These are phyloP conservation scores for Pleodorina starrii DNA, from an alignment of 139 green algal genomes.

Conservation along the genomic window DNA sequence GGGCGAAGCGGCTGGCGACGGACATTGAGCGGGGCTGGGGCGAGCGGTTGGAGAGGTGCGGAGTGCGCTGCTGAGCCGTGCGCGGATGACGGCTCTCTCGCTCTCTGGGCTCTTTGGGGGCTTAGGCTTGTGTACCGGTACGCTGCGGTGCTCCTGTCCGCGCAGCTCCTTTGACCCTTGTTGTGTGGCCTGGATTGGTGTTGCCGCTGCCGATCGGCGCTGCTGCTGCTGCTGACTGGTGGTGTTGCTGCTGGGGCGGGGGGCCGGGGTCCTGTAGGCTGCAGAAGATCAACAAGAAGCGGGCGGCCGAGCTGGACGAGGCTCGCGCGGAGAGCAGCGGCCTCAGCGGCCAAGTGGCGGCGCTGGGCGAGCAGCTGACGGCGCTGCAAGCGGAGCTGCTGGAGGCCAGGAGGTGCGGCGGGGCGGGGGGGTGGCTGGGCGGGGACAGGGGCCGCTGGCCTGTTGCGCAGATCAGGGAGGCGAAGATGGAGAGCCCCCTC, in stretches of 20 bases:
- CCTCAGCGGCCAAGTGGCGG: not conserved
- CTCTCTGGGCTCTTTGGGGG: not conserved
- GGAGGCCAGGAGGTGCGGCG: constrained; percentile 6
- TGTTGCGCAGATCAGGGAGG: no score
- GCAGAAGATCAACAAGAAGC: constrained; percentile 58
- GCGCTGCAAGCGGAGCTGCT: constrained; percentile 9
- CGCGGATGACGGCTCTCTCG: not conserved
- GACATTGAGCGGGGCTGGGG: constrained; percentile 39
- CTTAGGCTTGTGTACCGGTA: not conserved
- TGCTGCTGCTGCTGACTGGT: no score
- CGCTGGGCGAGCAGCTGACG: not conserved
- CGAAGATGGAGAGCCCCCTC: no score
- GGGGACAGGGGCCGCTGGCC: no score
- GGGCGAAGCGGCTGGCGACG: constrained; percentile 8
- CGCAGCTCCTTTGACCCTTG: not conserved
- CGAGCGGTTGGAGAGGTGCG: constrained; percentile 43
- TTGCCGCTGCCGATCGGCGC: no score
- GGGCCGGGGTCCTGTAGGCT: constrained; percentile 21
- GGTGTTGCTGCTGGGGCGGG: not conserved
- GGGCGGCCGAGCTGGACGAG: constrained; percentile 45
- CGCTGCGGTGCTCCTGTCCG: not conserved
- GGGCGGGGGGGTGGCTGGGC: no score
- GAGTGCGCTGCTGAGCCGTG: not conserved
- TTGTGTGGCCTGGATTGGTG: not conserved
- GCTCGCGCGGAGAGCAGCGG: constrained; percentile 29